These are phyloP conservation scores for Neovahlkampfia damariscottae DNA, from an alignment of 78 protist species.

Conservation along the genomic window DNA sequence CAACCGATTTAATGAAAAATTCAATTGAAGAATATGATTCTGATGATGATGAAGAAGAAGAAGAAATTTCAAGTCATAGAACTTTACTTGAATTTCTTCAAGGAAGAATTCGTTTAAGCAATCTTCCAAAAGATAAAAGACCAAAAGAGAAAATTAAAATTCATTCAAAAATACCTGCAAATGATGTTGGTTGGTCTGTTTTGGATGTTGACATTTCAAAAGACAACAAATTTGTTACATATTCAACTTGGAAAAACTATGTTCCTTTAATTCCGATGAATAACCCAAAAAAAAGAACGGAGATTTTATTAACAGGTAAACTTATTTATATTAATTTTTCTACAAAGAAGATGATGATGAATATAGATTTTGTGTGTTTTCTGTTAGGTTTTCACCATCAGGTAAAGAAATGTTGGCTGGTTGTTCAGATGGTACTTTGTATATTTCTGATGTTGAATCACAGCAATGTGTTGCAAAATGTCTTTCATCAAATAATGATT, in stretches of 20 bases:
- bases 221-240: background rate
- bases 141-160: background rate
- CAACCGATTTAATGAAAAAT: background rate
- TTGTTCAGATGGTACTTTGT: constrained; percentile 22
- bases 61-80: background rate
- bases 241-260: background rate
- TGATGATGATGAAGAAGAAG: background rate
- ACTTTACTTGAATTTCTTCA: background rate
- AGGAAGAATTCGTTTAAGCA: background rate
- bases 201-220: background rate
- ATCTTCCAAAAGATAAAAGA: background rate
- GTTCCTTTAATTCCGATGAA: background rate
- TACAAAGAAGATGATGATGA: too few relatives aligned
- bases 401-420: constrained; percentile 45
- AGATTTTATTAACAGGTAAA: background rate
- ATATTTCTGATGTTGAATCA: constrained; percentile 32
- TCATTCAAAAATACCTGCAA: background rate
- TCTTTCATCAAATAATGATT: constrained; percentile 40
- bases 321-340: too few relatives aligned
- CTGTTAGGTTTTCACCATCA: constrained; percentile 37
- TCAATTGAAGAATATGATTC: background rate
- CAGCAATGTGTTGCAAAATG: background rate
- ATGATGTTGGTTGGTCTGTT: background rate
- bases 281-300: background rate
- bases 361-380: constrained; percentile 34